Percentiles rank a stretch among this genome's conserved stretches.
Conservation (phyloP, 192 early-diverging fungal genomes). For the Thamnidium elegans region DNA sequence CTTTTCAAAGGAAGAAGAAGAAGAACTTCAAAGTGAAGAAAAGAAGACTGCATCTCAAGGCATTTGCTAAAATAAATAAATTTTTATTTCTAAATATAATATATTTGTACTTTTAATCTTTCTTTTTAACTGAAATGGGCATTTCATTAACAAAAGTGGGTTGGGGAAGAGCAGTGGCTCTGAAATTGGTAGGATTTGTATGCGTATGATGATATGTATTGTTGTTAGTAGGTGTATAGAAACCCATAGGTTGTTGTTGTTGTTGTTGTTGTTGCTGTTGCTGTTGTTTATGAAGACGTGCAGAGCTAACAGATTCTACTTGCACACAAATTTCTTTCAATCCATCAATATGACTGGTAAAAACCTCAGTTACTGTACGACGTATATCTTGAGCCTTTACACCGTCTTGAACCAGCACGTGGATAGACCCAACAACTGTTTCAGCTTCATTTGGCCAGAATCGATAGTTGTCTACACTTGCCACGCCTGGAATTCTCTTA, state of each 20-base stretch:
- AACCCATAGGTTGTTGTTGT: neutral
- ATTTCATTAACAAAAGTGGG: constrained; percentile 19
- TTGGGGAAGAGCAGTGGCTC: constrained; percentile 10
- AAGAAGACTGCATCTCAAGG: neutral
- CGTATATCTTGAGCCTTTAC: constrained; percentile 35
- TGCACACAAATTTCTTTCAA: constrained; percentile 52
- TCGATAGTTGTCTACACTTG: constrained; percentile 40
- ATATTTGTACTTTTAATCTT: constrained; percentile 7
- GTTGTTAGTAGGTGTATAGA: constrained; percentile 4
- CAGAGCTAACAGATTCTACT: constrained; percentile 32
- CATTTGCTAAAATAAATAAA: neutral
- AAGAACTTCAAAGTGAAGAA: neutral
- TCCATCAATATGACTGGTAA: constrained; percentile 48
- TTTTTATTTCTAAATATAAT: neutral
- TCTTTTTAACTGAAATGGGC: constrained; percentile 17
- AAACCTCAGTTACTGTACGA: constrained; percentile 37
- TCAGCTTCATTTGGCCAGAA: constrained; percentile 60
- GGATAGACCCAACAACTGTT: constrained; percentile 50
- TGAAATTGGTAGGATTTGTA: neutral
- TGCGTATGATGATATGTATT: neutral
- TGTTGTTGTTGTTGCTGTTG: neutral
- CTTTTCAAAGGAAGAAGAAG: neutral
- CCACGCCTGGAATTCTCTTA: constrained; percentile 39
- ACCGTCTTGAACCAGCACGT: constrained; percentile 40
- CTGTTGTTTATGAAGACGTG: neutral